phyloP scores from a whole-genome alignment of 306 rosid species.

The Begonia loranthoides region DNA sequence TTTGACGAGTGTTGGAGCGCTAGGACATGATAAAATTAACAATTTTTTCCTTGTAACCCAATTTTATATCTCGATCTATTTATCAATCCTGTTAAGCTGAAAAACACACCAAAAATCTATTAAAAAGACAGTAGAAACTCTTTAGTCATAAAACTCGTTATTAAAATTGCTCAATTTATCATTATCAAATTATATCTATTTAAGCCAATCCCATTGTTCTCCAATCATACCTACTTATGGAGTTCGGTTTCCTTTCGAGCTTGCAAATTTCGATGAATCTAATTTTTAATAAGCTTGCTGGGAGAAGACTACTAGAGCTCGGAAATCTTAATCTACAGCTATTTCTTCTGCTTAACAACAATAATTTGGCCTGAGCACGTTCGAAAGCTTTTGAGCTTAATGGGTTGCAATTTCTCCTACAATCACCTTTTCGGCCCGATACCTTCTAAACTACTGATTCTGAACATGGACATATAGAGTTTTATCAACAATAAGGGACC shows the following conservation, averaged over 20 bases:
- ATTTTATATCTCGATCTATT: no score
- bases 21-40: no score
- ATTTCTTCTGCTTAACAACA: conserved; percentile 48
- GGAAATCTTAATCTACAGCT: conserved; percentile 52
- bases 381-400: conserved; percentile 41
- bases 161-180: no score
- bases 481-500: conserved; percentile 47
- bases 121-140: no score
- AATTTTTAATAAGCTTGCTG: conserved; percentile 59
- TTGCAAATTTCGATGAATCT: conserved; percentile 77
- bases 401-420: conserved; percentile 72
- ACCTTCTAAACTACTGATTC: conserved; percentile 37
- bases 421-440: conserved; percentile 59
- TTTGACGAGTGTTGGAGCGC: no score
- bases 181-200: no score
- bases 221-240: no score
- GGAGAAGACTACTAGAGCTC: conserved; percentile 47
- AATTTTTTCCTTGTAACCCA: no score
- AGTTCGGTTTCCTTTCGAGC: conserved; percentile 54
- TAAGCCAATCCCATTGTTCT: no score
- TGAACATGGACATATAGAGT: conserved; percentile 37
- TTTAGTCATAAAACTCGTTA: no score
- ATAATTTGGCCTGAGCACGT: conserved; percentile 48
- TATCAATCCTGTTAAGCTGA: no score
- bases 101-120: no score